Conservation (phyloP, 352 stramenopile genomes). For the Blastocystis sp. region DNA sequence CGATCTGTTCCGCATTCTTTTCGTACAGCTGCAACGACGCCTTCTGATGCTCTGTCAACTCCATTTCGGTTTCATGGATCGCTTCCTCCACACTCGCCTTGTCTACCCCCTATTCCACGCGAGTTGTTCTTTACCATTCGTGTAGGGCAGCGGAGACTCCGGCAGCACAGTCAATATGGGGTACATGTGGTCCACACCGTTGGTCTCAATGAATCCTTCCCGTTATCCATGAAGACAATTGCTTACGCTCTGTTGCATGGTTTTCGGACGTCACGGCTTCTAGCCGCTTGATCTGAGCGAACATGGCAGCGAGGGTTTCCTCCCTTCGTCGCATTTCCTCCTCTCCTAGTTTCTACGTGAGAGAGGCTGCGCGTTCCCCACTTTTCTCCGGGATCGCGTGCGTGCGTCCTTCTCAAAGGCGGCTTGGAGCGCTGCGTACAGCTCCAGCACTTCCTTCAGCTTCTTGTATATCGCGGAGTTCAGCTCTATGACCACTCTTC, state of each 20-base stretch:
- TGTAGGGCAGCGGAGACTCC: conserved; percentile 12
- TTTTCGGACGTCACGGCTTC: conserved; percentile 38
- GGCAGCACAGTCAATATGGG: conserved; percentile 54
- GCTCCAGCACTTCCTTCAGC: conserved; percentile 22
- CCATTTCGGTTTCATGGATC: conserved; percentile 20
- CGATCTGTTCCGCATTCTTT: conserved; percentile 48
- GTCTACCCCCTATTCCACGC: no score
- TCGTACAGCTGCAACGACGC: conserved; percentile 61
- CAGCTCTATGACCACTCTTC: conserved; percentile 38
- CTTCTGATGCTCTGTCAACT: conserved; percentile 55
- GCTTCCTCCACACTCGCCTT: conserved; percentile 19
- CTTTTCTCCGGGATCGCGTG: neutral
- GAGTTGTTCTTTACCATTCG: no score
- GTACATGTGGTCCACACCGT: neutral
- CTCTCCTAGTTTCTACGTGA: neutral
- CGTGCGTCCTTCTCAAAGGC: neutral
- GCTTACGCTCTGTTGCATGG: conserved; percentile 47
- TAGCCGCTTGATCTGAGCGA: conserved; percentile 51
- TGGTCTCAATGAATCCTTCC: conserved; percentile 43
- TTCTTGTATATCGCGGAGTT: conserved; percentile 29
- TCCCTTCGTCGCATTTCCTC: conserved; percentile 43
- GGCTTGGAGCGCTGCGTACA: neutral
- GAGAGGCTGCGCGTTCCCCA: neutral
- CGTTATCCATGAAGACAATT: no score
- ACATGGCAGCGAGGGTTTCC: conserved; percentile 15